Evolutionary conservation across 2,329 filamentous ascomycete genomes (phyloP), one percentile per base, ranked within the genome.

Genomic region (Exutisphaerella laricina): DNA sequence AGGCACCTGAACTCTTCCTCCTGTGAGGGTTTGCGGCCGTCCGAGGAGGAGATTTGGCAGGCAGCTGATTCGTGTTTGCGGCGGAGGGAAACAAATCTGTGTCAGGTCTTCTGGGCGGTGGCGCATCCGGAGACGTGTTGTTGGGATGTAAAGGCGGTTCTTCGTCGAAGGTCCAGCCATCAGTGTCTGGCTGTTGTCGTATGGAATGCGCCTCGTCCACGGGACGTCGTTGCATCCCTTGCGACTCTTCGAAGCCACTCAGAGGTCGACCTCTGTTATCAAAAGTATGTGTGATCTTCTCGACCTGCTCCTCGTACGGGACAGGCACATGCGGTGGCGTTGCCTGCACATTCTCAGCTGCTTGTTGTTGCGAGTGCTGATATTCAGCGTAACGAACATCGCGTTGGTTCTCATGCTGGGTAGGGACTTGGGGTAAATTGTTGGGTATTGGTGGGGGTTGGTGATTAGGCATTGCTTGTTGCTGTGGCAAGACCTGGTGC

Each of bases 131-230:
- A 25, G 45, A 30, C 12, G 41, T 44, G 25, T 36, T 34, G n/a
- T 50, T 48, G 9, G 77, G 67, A 39, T 80, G 78, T 25, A 69
- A 57, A n/a, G 74, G 71, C 10, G 50, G 45, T 6, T 80, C 75
- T 45, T 96, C 88, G 41, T 90, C 87, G 55, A 98, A 98, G 58
- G 94, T 89, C 92, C 92, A 98, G 6, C 78, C 86, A 58, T 95
- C 89, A 1, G 68, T 48, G 58, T 81, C 40, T 25, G 46, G 26
- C 41, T 52, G 42, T 21, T 56, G 51, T 35, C 51, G 43, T n/a
- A 31, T 31, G 26, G 51, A 49, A 8, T 48, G 48, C 8, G 20
- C 33, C 9, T 12, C 23, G 6, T 26, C 23, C 6, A 26, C 23
- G 12, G 23, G 6, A 7, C 23, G 6, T 26, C 23, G 6, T 26